Conservation (phyloP, 2,329 filamentous ascomycete genomes). For the Penicillium sp. region DNA sequence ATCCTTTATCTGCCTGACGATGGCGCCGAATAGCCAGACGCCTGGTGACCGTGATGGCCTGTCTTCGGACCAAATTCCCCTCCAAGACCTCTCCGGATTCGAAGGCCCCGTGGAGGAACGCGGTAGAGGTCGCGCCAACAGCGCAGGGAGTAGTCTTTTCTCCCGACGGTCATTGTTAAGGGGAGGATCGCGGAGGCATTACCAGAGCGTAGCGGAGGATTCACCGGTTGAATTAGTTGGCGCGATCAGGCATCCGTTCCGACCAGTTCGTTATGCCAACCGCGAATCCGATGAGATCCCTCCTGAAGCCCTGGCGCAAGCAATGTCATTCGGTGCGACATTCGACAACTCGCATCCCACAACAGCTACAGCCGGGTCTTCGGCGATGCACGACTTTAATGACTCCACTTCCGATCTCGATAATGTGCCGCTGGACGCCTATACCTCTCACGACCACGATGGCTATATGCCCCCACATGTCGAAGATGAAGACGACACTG, state of each 20-base stretch:
- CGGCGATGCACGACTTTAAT: slow-evolving; percentile 30
- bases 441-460: slow-evolving; percentile 50
- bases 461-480: slow-evolving; percentile 59
- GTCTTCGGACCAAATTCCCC: slow-evolving; percentile 61
- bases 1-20: slow-evolving; percentile 40
- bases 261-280: slow-evolving; percentile 21
- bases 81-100: slow-evolving; percentile 63
- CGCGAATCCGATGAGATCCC: slow-evolving; percentile 31
- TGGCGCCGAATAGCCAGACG: slow-evolving; percentile 46
- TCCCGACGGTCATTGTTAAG: slow-evolving; percentile 47
- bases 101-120: slow-evolving; percentile 38
- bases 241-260: slow-evolving; percentile 29
- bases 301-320: slow-evolving; percentile 47
- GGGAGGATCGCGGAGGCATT: slow-evolving; percentile 49
- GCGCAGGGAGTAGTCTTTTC: slow-evolving; percentile 49
- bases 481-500: slow-evolving; percentile 55
- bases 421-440: slow-evolving; percentile 35
- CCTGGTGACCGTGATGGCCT: slow-evolving; percentile 34
- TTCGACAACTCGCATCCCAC: slow-evolving; percentile 37
- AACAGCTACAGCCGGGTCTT: slow-evolving; percentile 12
- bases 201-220: slow-evolving; percentile 57
- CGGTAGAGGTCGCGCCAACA: slow-evolving; percentile 35
- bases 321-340: slow-evolving; percentile 49
- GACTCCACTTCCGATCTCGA: slow-evolving; percentile 36
- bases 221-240: slow-evolving; percentile 47